Percentiles rank a stretch among this genome's conserved stretches.
Conservation (phyloP, 2,329 filamentous ascomycete genomes). For the Ascochyta fabae region DNA sequence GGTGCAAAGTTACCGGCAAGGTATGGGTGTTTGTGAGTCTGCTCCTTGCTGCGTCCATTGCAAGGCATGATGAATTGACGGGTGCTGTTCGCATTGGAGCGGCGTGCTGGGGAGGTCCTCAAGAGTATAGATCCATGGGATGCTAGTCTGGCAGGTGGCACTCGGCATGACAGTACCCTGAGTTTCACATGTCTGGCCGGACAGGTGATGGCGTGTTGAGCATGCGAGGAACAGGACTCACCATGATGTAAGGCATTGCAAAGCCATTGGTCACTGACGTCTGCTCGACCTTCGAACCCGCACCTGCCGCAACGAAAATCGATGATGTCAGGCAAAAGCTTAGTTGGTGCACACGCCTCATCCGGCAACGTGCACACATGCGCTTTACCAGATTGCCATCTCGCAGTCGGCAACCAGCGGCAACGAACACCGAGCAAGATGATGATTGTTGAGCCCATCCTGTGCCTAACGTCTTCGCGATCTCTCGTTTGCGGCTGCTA, state of each 20-base stretch:
- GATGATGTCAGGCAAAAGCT: conserved; percentile 39
- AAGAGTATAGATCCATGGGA: not conserved
- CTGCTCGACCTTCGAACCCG: conserved; percentile 7
- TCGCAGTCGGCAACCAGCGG: conserved; percentile 8
- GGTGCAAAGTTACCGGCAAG: conserved; percentile 74
- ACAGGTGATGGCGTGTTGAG: conserved; percentile 9
- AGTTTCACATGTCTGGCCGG: conserved; percentile 15
- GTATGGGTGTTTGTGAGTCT: conserved; percentile 55
- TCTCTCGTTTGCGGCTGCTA: conserved; percentile 24
- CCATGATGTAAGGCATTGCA: conserved; percentile 11
- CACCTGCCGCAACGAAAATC: conserved; percentile 16
- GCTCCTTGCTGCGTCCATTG: conserved; percentile 26
- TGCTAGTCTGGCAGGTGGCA: conserved; percentile 3
- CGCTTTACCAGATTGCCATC: not conserved
- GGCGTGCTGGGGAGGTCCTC: not conserved
- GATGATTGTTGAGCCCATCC: conserved; percentile 6
- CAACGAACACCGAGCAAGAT: conserved; percentile 3
- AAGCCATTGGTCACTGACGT: conserved; percentile 1
- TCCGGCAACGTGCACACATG: conserved; percentile 13
- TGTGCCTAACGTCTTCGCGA: conserved; percentile 23
- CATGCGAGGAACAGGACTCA: not conserved
- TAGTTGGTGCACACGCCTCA: conserved; percentile 21
- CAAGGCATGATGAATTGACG: conserved; percentile 31
- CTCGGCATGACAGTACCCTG: conserved; percentile 6
- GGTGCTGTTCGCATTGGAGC: conserved; percentile 23